phyloP scores from a whole-genome alignment of 441 rosid genomes.

The Gossypium gossypioides region DNA sequence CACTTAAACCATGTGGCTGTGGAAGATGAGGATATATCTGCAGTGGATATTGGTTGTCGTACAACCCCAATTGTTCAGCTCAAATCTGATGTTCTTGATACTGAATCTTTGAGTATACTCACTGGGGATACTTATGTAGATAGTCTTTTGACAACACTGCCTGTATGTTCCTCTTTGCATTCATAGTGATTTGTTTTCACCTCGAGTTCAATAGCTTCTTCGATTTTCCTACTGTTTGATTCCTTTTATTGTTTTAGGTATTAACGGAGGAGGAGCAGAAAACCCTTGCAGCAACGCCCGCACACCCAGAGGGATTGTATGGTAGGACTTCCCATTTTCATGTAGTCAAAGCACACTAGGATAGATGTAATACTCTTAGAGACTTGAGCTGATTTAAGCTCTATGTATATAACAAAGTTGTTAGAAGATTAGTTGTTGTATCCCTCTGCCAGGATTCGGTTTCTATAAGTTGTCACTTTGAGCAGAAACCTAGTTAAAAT shows the following conservation, averaged over 20 bases:
- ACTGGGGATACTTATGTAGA: slow-evolving; percentile 51
- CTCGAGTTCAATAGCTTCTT: neutral
- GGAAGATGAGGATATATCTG: slow-evolving; percentile 40
- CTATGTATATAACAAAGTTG: neutral
- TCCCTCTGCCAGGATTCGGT: neutral
- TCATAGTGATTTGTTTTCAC: neutral
- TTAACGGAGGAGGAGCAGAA: slow-evolving; percentile 79
- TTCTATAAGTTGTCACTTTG: neutral
- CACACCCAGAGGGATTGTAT: slow-evolving; percentile 76
- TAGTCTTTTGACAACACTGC: slow-evolving; percentile 59
- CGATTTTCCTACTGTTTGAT: neutral
- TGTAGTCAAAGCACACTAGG: neutral
- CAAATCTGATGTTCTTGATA: slow-evolving; percentile 42
- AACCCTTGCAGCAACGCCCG: slow-evolving; percentile 82
- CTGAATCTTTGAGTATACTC: slow-evolving; percentile 51
- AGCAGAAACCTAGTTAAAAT: neutral
- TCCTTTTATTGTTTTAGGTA: slow-evolving; percentile 35
- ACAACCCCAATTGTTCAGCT: slow-evolving; percentile 58
- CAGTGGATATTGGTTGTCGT: slow-evolving; percentile 26
- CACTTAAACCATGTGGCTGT: slow-evolving; percentile 34
- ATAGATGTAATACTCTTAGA: neutral
- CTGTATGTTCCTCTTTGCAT: slow-evolving; percentile 34
- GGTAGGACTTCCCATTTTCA: slow-evolving; percentile 30
- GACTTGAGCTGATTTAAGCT: neutral
- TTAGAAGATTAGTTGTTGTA: slow-evolving; percentile 1